A percentile compares a stretch with the other conserved stretches of the same genome.
Evolutionary conservation across 208 protist species (phyloP).

Genomic region (Phytomonas francai): DNA sequence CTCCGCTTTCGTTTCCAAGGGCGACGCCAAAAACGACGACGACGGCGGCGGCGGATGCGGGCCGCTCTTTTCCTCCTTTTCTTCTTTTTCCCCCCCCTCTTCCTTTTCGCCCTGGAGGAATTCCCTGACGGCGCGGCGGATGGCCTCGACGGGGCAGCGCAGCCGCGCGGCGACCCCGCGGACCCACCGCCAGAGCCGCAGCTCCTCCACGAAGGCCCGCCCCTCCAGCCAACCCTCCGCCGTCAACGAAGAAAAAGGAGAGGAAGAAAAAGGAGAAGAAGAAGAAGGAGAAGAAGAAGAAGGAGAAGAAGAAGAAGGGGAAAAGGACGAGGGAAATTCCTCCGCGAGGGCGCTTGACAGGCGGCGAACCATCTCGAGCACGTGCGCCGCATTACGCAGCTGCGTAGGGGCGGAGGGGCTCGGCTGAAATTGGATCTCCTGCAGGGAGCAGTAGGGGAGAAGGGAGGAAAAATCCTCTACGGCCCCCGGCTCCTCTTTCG

Average conservation of each 20-base stretch:
- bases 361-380: constrained; percentile 35
- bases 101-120: constrained; percentile 15
- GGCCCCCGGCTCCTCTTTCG: constrained; percentile 17
- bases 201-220: constrained; percentile 75
- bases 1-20: too few relatives aligned
- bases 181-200: constrained; percentile 84
- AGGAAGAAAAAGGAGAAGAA: too few relatives aligned
- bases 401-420: constrained; percentile 15
- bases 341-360: constrained; percentile 22
- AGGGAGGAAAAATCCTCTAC: too few relatives aligned
- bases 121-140: constrained; percentile 7
- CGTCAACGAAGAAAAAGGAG: too few relatives aligned
- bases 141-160: constrained; percentile 2
- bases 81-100: not conserved
- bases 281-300: too few relatives aligned
- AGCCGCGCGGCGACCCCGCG: constrained; percentile 38
- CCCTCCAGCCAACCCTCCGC: constrained; percentile 61
- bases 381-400: constrained; percentile 53
- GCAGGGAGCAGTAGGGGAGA: constrained; percentile 12
- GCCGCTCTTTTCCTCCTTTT: too few relatives aligned
- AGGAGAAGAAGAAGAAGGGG: too few relatives aligned
- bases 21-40: too few relatives aligned
- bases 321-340: not conserved
- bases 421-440: constrained; percentile 21
- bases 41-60: too few relatives aligned